These are phyloP conservation scores for Angomonas ambiguus DNA, from an alignment of 208 protist species.

Conservation along the genomic window DNA sequence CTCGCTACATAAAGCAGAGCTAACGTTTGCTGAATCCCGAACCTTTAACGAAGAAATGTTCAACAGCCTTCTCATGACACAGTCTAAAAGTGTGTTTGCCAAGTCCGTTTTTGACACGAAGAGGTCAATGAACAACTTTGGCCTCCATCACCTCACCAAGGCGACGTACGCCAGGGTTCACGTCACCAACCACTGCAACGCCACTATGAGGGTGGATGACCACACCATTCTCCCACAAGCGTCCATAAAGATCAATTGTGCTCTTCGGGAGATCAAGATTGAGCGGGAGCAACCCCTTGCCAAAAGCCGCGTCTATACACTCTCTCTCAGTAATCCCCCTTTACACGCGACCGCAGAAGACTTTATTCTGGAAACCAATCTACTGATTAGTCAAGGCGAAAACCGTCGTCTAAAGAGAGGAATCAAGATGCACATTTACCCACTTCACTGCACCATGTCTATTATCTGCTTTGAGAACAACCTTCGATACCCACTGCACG, in stretches of 20 bases:
- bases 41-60: constrained; percentile 2
- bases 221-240: constrained; percentile 35
- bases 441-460: constrained; percentile 50
- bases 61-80: constrained; percentile 2
- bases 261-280: constrained; percentile 17
- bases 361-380: constrained; percentile 51
- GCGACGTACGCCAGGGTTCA: constrained; percentile 32
- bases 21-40: neutral
- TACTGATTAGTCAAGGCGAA: constrained; percentile 27
- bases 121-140: neutral
- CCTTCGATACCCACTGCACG: constrained; percentile 32
- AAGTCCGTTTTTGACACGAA: neutral
- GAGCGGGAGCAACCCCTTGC: constrained; percentile 19
- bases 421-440: constrained; percentile 54
- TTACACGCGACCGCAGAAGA: constrained; percentile 50
- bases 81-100: neutral
- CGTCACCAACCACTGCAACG: constrained; percentile 56
- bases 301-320: constrained; percentile 17
- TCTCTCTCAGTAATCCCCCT: constrained; percentile 49
- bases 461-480: constrained; percentile 82
- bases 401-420: constrained; percentile 40
- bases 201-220: constrained; percentile 26
- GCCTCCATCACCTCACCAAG: neutral
- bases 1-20: neutral
- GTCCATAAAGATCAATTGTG: constrained; percentile 31